Evolutionary conservation across 2,329 filamentous ascomycete species (phyloP).

Genomic region (Coniochaeta sp.): DNA sequence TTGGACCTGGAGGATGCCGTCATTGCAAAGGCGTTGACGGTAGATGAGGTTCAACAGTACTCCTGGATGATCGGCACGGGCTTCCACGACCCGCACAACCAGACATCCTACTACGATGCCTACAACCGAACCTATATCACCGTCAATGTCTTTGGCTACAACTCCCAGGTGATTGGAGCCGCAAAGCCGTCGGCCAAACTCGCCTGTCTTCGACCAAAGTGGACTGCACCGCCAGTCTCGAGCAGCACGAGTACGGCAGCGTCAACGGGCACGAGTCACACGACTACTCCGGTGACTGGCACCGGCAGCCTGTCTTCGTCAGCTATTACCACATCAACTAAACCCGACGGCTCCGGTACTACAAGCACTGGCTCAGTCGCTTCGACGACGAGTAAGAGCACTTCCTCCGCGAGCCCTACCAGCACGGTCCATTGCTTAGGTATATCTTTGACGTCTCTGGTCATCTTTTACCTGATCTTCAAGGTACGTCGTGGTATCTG

Average conservation of each 20-base stretch:
- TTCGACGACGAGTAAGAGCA: too few relatives aligned
- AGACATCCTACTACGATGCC: background rate
- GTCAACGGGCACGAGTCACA: too few relatives aligned
- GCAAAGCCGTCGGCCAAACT: background rate
- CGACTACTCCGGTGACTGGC: too few relatives aligned
- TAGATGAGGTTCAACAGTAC: background rate
- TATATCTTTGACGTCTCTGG: too few relatives aligned
- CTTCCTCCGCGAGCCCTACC: too few relatives aligned
- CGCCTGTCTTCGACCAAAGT: background rate
- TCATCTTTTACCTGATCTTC: too few relatives aligned
- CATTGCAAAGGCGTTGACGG: background rate
- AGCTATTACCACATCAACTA: too few relatives aligned
- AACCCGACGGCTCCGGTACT: too few relatives aligned
- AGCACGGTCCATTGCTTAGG: too few relatives aligned
- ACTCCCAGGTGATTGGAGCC: background rate
- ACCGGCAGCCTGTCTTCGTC: too few relatives aligned
- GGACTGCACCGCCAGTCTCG: background rate
- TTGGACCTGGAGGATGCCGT: background rate
- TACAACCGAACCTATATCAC: background rate
- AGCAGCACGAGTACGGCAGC: background rate
- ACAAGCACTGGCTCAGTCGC: too few relatives aligned
- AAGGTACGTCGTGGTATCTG: too few relatives aligned
- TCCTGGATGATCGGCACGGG: background rate
- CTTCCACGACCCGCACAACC: background rate
- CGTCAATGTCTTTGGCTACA: constrained; percentile 1